A percentile compares a stretch with the other conserved stretches of the same genome.
Evolutionary conservation across 1,284 basidiomycete species (phyloP).

Genomic region (Cryptococcus sp.): DNA sequence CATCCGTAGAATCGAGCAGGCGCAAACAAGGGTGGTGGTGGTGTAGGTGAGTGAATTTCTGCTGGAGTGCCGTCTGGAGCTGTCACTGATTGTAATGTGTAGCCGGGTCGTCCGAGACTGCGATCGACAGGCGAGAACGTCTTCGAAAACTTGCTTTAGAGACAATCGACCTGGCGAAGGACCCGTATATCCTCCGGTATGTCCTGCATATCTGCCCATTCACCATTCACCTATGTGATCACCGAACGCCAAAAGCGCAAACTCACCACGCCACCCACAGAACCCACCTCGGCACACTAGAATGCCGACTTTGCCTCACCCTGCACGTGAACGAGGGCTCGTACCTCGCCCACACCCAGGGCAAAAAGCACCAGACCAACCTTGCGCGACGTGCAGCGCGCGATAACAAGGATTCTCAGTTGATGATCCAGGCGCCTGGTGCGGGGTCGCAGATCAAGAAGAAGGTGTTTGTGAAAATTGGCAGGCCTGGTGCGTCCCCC

Average conservation of each 20-base stretch:
- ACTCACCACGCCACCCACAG: too few relatives aligned
- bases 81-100: background rate
- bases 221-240: slow-evolving; percentile 40
- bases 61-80: background rate
- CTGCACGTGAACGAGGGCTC: slow-evolving; percentile 99
- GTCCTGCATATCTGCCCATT: slow-evolving; percentile 1
- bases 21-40: slow-evolving; percentile 92
- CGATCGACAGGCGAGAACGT: slow-evolving; percentile 92
- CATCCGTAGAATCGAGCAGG: slow-evolving; percentile 77
- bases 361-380: slow-evolving; percentile 99
- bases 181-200: slow-evolving; percentile 87
- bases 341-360: slow-evolving; percentile 98
- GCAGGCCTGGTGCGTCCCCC: slow-evolving; percentile 66
- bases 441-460: slow-evolving; percentile 62
- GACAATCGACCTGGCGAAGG: slow-evolving; percentile 96
- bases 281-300: slow-evolving; percentile 93
- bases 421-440: slow-evolving; percentile 70
- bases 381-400: slow-evolving; percentile 91
- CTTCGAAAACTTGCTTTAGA: slow-evolving; percentile 91
- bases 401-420: slow-evolving; percentile 87
- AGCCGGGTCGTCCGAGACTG: slow-evolving; percentile 64
- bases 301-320: slow-evolving; percentile 96
- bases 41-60: slow-evolving; percentile 58
- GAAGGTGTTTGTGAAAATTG: slow-evolving; percentile 96
- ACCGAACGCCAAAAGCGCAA: too few relatives aligned